Conservation (phyloP, 352 stramenopile species). For the Phytophthora sansomeana region DNA sequence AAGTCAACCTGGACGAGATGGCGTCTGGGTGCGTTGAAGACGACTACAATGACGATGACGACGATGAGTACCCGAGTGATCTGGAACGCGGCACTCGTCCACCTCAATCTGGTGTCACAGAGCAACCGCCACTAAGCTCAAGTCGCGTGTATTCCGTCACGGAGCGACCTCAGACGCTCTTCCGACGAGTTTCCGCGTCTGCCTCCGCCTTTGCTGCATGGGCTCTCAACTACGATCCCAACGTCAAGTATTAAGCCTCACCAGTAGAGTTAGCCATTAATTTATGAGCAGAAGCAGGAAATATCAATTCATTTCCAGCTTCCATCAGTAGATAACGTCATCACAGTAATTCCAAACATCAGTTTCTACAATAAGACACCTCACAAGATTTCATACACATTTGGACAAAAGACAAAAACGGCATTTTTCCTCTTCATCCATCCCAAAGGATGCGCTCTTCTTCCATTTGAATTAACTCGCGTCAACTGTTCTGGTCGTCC, state of each 20-base stretch:
- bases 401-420: too few relatives aligned
- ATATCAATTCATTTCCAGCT: neutral
- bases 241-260: conserved; percentile 31
- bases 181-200: conserved; percentile 39
- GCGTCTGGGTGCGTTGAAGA: conserved; percentile 26
- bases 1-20: conserved; percentile 32
- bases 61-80: conserved; percentile 30
- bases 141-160: conserved; percentile 43
- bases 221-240: conserved; percentile 46
- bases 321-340: too few relatives aligned
- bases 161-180: conserved; percentile 33
- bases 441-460: conserved; percentile 20
- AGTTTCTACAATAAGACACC: too few relatives aligned
- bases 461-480: conserved; percentile 34
- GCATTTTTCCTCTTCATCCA: conserved; percentile 29
- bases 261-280: neutral
- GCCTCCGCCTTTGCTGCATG: conserved; percentile 41
- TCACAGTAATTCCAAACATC: too few relatives aligned
- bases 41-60: conserved; percentile 35
- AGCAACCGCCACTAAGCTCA: conserved; percentile 15
- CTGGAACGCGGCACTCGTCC: conserved; percentile 17
- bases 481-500: conserved; percentile 3
- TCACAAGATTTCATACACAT: too few relatives aligned
- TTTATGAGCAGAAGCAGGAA: neutral
- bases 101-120: conserved; percentile 16